A percentile compares a stretch with the other conserved stretches of the same genome.
These are phyloP conservation scores for Helenozyma baotianmanensis DNA, from an alignment of 805 yeast species.

Conservation along the genomic window DNA sequence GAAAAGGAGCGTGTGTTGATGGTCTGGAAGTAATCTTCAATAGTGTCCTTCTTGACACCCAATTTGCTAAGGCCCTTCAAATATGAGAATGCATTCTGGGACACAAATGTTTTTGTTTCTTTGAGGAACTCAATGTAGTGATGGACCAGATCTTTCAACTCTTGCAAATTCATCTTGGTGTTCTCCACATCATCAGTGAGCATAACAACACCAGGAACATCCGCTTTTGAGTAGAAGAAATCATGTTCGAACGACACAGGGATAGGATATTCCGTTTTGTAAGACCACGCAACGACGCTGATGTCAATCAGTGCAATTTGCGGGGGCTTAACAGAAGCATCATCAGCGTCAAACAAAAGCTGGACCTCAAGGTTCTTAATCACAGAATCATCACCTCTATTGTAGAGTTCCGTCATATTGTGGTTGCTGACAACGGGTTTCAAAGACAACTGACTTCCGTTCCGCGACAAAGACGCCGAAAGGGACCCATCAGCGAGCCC, in stretches of 20 bases:
- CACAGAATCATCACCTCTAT: slow-evolving; percentile 21
- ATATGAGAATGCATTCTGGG: slow-evolving; percentile 31
- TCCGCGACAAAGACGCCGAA: background rate
- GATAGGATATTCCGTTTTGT: slow-evolving; percentile 36
- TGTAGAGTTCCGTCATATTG: slow-evolving; percentile 31
- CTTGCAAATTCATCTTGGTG: slow-evolving; percentile 32
- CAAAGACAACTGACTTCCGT: background rate
- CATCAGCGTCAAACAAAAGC: slow-evolving; percentile 24
- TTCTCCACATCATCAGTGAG: slow-evolving; percentile 25
- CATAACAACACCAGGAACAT: slow-evolving; percentile 13
- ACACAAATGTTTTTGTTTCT: slow-evolving; percentile 27
- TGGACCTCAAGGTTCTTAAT: slow-evolving; percentile 21
- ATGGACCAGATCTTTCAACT: slow-evolving; percentile 31
- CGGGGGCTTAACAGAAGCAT: slow-evolving; percentile 27
- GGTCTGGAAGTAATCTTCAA: slow-evolving; percentile 32
- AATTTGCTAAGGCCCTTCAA: slow-evolving; percentile 35
- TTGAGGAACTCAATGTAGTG: slow-evolving; percentile 33
- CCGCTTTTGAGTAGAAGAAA: slow-evolving; percentile 33
- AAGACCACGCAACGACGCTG: slow-evolving; percentile 39
- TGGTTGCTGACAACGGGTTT: slow-evolving; percentile 15
- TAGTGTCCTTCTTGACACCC: slow-evolving; percentile 37
- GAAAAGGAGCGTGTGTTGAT: slow-evolving; percentile 22
- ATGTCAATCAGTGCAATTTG: slow-evolving; percentile 28
- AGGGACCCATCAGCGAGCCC: slow-evolving; percentile 12
- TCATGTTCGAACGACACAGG: slow-evolving; percentile 38